Evolutionary conservation across 345 rosid genomes (phyloP), one percentile per base, ranked within the genome.

Genomic region (Capsella bursapastoris): DNA sequence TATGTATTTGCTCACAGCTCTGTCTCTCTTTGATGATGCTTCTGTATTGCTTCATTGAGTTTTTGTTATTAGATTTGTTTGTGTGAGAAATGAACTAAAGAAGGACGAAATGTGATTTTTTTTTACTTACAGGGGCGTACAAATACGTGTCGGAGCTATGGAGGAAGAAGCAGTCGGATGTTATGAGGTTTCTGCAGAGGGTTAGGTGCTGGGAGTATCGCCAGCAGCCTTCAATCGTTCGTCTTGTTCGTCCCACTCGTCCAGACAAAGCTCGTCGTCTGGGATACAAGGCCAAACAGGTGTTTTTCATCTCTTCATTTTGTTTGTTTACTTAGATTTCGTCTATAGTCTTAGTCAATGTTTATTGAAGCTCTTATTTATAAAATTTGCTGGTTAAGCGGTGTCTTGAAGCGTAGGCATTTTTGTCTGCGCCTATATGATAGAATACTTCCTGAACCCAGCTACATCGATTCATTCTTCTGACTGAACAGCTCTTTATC

Each of bases 201-300:
- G 93, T 95, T 48, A 95, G 99, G 88, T 95, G 99, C 77, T 95
- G 99, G 99, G 98, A 92, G 82, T 96, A 96, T 76, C 86, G 98
- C 10, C 99, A 96, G 61, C 96, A 88, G 70, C 96, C 99, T 47
- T 92, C 99, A 1, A 96, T 96, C 34, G 98, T 96, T 29, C 96
- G 98, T 43, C 85, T 96, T 45, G 90, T 87, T 48, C 96, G 72
- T 38, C 96, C 99, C 55, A 92, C 98, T 16, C 99, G 97, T 77
- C 99, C 99, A 3, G 97, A 96, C 82, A 92, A 87, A 82, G 98
- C 99, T 49, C 93, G 99, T 57, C 88, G 92, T 65, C 62, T 92
- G 57, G 99, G 98, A 31, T 96, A 92, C 90, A 96, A 96, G 81
- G 99, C 99, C 78, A 96, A 96, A 82, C 98, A 96, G 98, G 99